Evolutionary conservation across 2,329 filamentous ascomycete genomes (phyloP), one percentile per base, ranked within the genome.

Genomic region (Plectosphaerella plurivora): DNA sequence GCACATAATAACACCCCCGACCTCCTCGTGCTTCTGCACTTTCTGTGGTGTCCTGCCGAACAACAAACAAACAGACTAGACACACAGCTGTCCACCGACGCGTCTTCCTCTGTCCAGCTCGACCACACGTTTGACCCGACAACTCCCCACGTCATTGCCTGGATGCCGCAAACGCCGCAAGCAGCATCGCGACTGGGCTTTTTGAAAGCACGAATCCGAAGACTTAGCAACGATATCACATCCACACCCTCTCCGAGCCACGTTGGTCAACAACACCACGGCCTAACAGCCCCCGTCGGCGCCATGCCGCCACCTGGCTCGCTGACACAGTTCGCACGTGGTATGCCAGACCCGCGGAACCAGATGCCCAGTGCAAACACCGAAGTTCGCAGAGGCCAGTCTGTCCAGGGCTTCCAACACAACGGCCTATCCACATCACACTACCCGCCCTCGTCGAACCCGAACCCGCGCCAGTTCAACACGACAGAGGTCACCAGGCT

Each of bases 401-500:
- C 41, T 11, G 44, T 15, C 12, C 50, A 53, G 25, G 41, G n/a
- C 18, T 44, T 18, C 16, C n/a, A 44, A 4, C 41, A 44, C 41
- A 44, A 44, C 18, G 18, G 18, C n/a, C n/a, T 18, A n/a, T 12
- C 20, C 42, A 50, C 8, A 22, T 28, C 48, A 15, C 44, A 50
- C 39, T 50, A 44, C 16, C 48, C 48, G 4, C 49, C 49, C 12
- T 35, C 42, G 10, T 47, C 49, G 10, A 51, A 47, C 20, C 42
- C 51, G 58, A n/a, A 57, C 57, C 25, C 41, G n/a, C 61, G 63
- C 18, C 66, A 66, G 33, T 56, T 60, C n/a, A 44, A 20, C 41
- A 53, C 63, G 33, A 62, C 66, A 37, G 65, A 71, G 50, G 61
- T 67, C 44, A 64, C 67, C 45, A 69, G 65, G 53, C 60, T 73